Evolutionary conservation across 164 flowering plant species (phyloP), one percentile per base, ranked within the genome.

Genomic region (Piper betle): DNA sequence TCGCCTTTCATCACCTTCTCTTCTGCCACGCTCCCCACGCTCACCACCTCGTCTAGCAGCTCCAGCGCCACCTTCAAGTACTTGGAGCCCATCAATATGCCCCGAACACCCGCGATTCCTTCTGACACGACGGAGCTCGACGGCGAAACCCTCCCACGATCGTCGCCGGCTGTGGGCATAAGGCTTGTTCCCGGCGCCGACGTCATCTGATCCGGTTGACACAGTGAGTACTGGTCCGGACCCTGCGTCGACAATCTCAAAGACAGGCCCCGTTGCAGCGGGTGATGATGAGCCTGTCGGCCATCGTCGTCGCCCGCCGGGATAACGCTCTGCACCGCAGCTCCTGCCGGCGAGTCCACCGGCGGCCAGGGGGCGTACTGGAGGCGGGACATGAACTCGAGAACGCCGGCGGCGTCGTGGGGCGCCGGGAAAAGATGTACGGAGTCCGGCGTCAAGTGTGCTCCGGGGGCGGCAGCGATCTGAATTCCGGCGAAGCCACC

Each of bases 21-120:
- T 60, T 69, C 77, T 17, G 73, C 62, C 42, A 74, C 83, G 38
- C 62, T 77, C 6, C 82, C 87, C 2, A 91, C 96, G 57, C 78
- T 88, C 9, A 85, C 97, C 39, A 88, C 93, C 69, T 94, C 99
- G 15, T 91, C 95, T 0, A 94, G 84, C 15, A 94, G 79, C 63
- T 84, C 84, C 58, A 87, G 99, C 2, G 97, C 85, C 0, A 84
- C 95, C 66, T 84, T 94, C 72, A 94, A 70, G 71, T 84, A 94
- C 83, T 87, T 94, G 37, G 97, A 91, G 64, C 96, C 81, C 75
- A 88, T 52, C 60, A 88, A 37, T 65, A 81, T 84, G 53, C 89
- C 72, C 70, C 80, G 90, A 61, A 85, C 62, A 3, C 86, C 86
- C 5, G 80, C 65, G 62, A 75, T 80, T 9, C 82, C 85, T 46